phyloP scores from a whole-genome alignment of 164 flowering plant genomes.

The Hamamelis virginiana region DNA sequence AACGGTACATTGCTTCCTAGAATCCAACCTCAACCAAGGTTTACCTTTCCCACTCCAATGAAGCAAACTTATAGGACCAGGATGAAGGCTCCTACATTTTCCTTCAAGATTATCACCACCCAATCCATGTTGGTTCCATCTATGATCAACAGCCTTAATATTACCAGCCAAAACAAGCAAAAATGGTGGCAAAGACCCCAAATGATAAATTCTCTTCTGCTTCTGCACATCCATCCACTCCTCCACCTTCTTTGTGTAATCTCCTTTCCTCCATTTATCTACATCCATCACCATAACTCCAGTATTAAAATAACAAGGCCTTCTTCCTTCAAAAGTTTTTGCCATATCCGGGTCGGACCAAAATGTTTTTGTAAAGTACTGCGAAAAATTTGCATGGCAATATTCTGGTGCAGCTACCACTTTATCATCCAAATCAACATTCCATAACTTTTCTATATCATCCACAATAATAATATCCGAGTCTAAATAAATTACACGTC shows the following conservation, averaged over 20 bases:
- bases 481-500: conserved; percentile 66
- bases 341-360: conserved; percentile 50
- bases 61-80: conserved; percentile 62
- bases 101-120: conserved; percentile 64
- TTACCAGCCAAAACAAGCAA: conserved; percentile 59
- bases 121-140: conserved; percentile 69
- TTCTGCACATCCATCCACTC: conserved; percentile 70
- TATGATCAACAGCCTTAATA: conserved; percentile 49
- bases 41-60: conserved; percentile 77
- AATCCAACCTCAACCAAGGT: conserved; percentile 61
- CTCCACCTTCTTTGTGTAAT: conserved; percentile 53
- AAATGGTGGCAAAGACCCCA: conserved; percentile 66
- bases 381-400: conserved; percentile 65
- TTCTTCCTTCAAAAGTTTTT: conserved; percentile 43
- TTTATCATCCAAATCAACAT: conserved; percentile 49
- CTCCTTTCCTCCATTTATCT: conserved; percentile 61
- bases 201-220: conserved; percentile 47
- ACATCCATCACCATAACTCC: conserved; percentile 73
- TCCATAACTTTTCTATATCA: conserved; percentile 55
- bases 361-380: conserved; percentile 53
- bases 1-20: conserved; percentile 47
- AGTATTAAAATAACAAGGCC: conserved; percentile 69
- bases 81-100: conserved; percentile 52
- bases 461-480: conserved; percentile 70
- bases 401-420: conserved; percentile 76